These are phyloP conservation scores for Euclidium syriacum DNA, from an alignment of 345 rosid species.

Conservation along the genomic window DNA sequence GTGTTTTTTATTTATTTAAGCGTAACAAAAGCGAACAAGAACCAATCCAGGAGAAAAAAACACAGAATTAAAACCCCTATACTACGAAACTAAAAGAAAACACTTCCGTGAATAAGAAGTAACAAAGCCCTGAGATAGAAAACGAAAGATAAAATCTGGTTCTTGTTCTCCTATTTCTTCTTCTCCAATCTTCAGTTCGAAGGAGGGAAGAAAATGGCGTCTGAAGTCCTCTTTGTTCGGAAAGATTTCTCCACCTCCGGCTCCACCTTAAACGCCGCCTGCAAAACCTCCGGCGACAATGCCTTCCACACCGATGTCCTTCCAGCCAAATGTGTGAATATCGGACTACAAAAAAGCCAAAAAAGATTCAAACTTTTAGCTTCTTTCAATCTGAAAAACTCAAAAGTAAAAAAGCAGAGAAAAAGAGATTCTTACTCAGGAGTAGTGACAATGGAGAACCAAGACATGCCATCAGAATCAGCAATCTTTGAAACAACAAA, in stretches of 20 bases:
- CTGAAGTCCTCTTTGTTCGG: slow-evolving; percentile 60
- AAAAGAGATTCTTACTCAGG: slow-evolving; percentile 52
- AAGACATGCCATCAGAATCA: slow-evolving; percentile 64
- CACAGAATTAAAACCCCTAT: neutral
- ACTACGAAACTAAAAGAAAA: neutral
- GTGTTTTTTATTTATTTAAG: too few relatives aligned
- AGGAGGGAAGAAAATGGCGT: slow-evolving; percentile 85
- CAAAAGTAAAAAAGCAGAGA: neutral
- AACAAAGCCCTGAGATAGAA: neutral
- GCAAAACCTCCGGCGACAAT: slow-evolving; percentile 67
- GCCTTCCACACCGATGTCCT: slow-evolving; percentile 78
- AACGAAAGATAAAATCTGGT: slow-evolving; percentile 3
- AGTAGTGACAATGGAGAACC: slow-evolving; percentile 91
- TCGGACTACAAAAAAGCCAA: slow-evolving; percentile 49
- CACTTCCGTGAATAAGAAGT: slow-evolving; percentile 1
- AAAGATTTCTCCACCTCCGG: slow-evolving; percentile 54
- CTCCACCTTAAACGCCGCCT: slow-evolving; percentile 62
- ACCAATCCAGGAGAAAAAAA: neutral
- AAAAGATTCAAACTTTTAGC: neutral
- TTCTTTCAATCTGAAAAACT: neutral
- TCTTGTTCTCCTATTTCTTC: slow-evolving; percentile 6
- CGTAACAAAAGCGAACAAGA: slow-evolving; percentile 18
- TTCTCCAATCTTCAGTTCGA: slow-evolving; percentile 33
- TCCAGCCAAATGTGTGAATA: slow-evolving; percentile 90
- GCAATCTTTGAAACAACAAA: slow-evolving; percentile 80